Evolutionary conservation across 495 filamentous ascomycete genomes (phyloP).

Genomic region (Usnea hakonensis): DNA sequence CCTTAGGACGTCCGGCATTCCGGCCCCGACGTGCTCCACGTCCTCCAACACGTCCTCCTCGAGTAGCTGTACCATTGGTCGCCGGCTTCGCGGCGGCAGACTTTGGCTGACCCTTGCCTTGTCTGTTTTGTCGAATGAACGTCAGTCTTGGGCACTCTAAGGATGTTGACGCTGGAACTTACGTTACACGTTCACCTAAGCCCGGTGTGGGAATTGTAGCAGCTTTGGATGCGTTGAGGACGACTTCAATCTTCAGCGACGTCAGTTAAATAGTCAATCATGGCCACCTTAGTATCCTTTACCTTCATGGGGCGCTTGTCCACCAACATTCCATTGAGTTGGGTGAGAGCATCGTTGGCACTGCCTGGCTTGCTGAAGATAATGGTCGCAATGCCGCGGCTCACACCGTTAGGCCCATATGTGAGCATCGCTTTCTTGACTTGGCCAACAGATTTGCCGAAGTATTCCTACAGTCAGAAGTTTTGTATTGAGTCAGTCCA

Average conservation of each 20-base stretch:
- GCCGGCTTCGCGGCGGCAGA: conserved; percentile 61
- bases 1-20: conserved; percentile 59
- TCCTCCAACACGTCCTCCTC: conserved; percentile 39
- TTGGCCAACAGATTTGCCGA: conserved; percentile 75
- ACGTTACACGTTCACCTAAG: conserved; percentile 81
- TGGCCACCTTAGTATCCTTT: conserved; percentile 16
- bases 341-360: conserved; percentile 70
- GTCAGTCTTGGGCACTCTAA: conserved; percentile 12
- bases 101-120: conserved; percentile 74
- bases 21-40: conserved; percentile 39
- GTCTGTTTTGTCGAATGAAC: conserved; percentile 35
- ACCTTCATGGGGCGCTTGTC: conserved; percentile 90
- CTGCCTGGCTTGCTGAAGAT: conserved; percentile 68
- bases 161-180: conserved; percentile 28
- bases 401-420: conserved; percentile 84
- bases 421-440: conserved; percentile 82
- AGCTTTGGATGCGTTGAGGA: conserved; percentile 68
- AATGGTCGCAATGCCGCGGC: conserved; percentile 80
- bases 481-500: conserved; percentile 24
- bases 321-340: conserved; percentile 80
- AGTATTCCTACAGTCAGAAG: conserved; percentile 77
- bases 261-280: conserved; percentile 5
- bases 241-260: conserved; percentile 68
- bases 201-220: conserved; percentile 59
- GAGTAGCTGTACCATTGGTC: conserved; percentile 27